A percentile compares a stretch with the other conserved stretches of the same genome.
phyloP scores from a whole-genome alignment of 805 yeast genomes.

The Yarrowia osloensis region DNA sequence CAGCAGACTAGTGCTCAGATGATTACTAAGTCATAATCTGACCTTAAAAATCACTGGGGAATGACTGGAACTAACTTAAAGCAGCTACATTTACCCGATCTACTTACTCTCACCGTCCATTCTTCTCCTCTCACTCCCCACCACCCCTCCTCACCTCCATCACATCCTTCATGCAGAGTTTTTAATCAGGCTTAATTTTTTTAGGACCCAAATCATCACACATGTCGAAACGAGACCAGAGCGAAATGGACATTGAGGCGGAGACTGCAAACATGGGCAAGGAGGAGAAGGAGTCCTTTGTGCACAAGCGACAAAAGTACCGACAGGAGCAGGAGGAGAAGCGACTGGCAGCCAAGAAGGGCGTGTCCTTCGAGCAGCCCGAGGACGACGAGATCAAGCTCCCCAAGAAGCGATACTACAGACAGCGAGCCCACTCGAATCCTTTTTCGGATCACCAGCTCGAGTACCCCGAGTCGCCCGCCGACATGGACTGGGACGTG shows the following conservation, averaged over 20 bases:
- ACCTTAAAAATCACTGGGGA: background rate
- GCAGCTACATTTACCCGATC: no score
- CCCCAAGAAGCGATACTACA: constrained; percentile 81
- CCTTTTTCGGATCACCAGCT: constrained; percentile 94
- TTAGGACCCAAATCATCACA: background rate
- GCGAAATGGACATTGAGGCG: constrained; percentile 22
- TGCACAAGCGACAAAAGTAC: constrained; percentile 43
- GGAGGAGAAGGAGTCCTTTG: constrained; percentile 27
- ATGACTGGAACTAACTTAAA: no score
- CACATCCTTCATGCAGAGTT: constrained; percentile 8
- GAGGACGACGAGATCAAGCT: constrained; percentile 48
- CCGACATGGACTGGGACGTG: constrained; percentile 81
- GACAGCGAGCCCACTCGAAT: constrained; percentile 97
- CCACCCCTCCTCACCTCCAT: background rate
- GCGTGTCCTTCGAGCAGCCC: constrained; percentile 45
- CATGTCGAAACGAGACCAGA: constrained; percentile 28
- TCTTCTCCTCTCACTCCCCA: no score
- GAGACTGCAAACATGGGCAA: constrained; percentile 15
- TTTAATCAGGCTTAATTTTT: constrained; percentile 1
- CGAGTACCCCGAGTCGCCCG: constrained; percentile 83
- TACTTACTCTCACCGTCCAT: no score
- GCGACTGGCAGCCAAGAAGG: constrained; percentile 52
- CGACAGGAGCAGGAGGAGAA: constrained; percentile 51
- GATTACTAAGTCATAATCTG: constrained; percentile 17
- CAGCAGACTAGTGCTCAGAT: no score